Base-by-base conservation (phyloP, 129 eudicot genomes). In the Lactuca saligna region DNA sequence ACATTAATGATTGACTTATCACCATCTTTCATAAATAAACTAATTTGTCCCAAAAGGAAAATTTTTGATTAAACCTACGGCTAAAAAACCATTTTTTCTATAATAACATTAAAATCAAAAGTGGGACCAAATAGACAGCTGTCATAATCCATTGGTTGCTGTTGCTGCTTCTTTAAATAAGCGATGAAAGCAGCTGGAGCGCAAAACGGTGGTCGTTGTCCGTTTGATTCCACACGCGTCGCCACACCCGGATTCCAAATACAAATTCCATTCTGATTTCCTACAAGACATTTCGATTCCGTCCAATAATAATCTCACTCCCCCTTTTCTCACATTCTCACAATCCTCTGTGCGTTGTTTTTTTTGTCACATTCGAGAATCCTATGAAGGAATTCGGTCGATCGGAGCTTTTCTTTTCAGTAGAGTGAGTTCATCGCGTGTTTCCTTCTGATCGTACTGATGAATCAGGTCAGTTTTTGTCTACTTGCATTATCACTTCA, bases 171-270 rank as follows among this genome's bases (percentile, higher is more conserved):
- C 12, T 16, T 39, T 16, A 38, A 14, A 32, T 16, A 16, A 35
- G 49, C 44, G 44, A 39, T 39, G 39, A 41, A 41, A 65, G 70
- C 53, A 8, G 57, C 29, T 38, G 66, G 46, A 57, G 34, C 54
- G 41, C 53, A 66, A 46, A 56, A 79, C 62, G 72, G 69, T 72
- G 31, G 79, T 79, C 80, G 57, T 41, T 69, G 35, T 69, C 80
- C 84, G 37, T 68, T 57, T 49, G 73, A 71, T 78, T 69, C 65
- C 59, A 46, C 83, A 75, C 85, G 82, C 79, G 81, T 82, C 85
- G 85, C 87, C 78, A 78, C 84, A 62, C 53, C 64, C 88, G 88
- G 92, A 86, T 70, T 79, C 75, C 82, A 86, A 81, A 68, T 75
- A 38, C 50, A 78, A 37, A 79, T 76, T 85, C 68, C 83, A 82